Evolutionary conservation across 169 alveolate species (phyloP), one percentile per base, ranked within the genome.

Genomic region (Eimeria necatrix): DNA sequence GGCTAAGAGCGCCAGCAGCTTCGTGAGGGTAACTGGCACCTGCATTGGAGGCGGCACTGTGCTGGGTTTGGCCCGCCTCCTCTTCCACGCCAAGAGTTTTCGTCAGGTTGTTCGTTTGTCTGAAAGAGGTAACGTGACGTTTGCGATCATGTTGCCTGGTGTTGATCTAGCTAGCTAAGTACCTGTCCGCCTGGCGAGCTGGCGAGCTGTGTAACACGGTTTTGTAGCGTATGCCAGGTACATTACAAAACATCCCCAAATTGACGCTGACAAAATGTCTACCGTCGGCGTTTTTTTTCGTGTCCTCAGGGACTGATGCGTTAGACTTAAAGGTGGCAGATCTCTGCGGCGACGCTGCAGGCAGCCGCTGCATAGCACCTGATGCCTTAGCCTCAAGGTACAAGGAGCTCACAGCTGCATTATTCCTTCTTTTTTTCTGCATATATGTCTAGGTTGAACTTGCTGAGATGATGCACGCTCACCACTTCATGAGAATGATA

Each of bases 1-100:
- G 96, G 96, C 95, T 14, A 94, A 94, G 41, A 59, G 97, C n/a
- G 91, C 91, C 59, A 83, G 94, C 68, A 71, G 93, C 68, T 97
- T 93, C 93, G 97, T 96, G 87, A 95, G 99, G 94, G 97, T 98
- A 14, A 96, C 98, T 41, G 99, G 99, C 20, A 98, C 99, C 26
- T 97, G 98, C 94, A 95, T 98, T 83, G 99, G 99, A 3, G 99
- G 99, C 5, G 99, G 99, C 14, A 98, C 99, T 3, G 95, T 97
- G 32, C 87, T 98, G 49, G 99, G 99, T 7, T 84, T 98, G 26
- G 97, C 98, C 14, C 96, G 97, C 76, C 96, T 97, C 60, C 91
- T 98, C 61, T 91, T 98, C 24, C 98, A 97, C 18, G 97, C 96
- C 53, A 96, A 96, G 86, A 95, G 98, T 68, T 98, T 97, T 95